Base-by-base conservation (phyloP, 1,284 basidiomycete species). In the Cutaneotrichosporon sp. region DNA sequence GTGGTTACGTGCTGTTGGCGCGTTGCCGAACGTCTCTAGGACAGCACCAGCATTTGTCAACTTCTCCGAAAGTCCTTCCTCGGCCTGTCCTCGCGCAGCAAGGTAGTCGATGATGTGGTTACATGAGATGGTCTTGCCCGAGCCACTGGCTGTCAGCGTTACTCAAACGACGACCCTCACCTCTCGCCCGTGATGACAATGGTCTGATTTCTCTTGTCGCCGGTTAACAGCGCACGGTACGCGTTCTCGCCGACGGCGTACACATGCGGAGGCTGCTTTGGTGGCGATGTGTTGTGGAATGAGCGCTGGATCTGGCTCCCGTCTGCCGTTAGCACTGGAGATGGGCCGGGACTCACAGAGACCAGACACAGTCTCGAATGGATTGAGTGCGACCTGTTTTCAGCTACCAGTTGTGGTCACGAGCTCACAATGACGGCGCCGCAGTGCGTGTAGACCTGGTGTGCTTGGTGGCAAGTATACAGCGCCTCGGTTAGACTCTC, bases 151-250 rank as follows among this genome's bases (percentile, higher is more conserved):
- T 7, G 32, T 58, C 46, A 58, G 32, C 22, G 26, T 8, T 18
- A 16, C 5, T 4, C 30, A n/a, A 8, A 21, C 10, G 4, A 18
- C 21, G 3, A 4, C 34, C 40, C 66, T 38, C 56, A 68, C 66
- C 64, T 65, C 50, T 68, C 66, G 50, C 66, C 66, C 1, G 66
- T 68, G 55, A 68, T 68, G 40, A 68, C 66, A 56, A 68, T 65
- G 1, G 66, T 65, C 58, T 68, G 66, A 50, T 68, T 60, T 49
- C 32, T 57, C 21, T 40, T 47, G 38, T 60, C 62, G 49, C 36
- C 53, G 2, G 52, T 32, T 7, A 63, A 50, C 16, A 68, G 60
- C 18, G 64, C 58, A 31, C 61, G 59, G 53, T 68, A 65, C 36
- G 66, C 66, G 31, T 63, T 64, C 42, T 67, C 66, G 18, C 61